Percentiles rank a stretch among this genome's conserved stretches.
phyloP scores from a whole-genome alignment of 108 stramenopile species.

The Hondaea fermentalgiana region DNA sequence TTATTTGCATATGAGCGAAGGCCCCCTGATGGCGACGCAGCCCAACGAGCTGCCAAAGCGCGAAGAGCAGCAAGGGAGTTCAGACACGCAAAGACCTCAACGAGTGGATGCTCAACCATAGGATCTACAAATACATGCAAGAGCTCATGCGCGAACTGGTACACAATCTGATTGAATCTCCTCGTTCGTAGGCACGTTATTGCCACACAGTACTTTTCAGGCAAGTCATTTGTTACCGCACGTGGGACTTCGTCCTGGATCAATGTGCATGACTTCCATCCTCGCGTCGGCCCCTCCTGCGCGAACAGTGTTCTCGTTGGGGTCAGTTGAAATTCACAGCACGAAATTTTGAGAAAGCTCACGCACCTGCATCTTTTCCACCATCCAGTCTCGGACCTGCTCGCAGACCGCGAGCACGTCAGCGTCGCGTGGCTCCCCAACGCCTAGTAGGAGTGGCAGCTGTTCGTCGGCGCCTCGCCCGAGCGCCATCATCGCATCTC shows the following conservation, averaged over 20 bases:
- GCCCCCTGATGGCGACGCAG: neutral
- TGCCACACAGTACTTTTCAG: neutral
- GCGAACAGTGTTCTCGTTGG: too few species aligned
- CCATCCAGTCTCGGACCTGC: neutral
- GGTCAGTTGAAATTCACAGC: too few species aligned
- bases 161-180: neutral
- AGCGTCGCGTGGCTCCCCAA: neutral
- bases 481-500: too few species aligned
- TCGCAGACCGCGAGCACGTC: neutral
- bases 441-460: neutral
- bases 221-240: neutral
- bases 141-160: neutral
- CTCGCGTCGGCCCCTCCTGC: neutral
- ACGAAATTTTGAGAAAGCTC: neutral
- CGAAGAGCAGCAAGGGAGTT: neutral
- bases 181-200: neutral
- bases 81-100: neutral
- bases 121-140: neutral
- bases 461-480: neutral
- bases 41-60: neutral
- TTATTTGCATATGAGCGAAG: neutral
- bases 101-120: neutral
- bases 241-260: neutral
- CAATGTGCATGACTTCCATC: neutral
- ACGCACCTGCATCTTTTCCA: neutral